A percentile compares a stretch with the other conserved stretches of the same genome.
phyloP scores from a whole-genome alignment of 257 asterid genomes.

The Solanum chmielewskii region DNA sequence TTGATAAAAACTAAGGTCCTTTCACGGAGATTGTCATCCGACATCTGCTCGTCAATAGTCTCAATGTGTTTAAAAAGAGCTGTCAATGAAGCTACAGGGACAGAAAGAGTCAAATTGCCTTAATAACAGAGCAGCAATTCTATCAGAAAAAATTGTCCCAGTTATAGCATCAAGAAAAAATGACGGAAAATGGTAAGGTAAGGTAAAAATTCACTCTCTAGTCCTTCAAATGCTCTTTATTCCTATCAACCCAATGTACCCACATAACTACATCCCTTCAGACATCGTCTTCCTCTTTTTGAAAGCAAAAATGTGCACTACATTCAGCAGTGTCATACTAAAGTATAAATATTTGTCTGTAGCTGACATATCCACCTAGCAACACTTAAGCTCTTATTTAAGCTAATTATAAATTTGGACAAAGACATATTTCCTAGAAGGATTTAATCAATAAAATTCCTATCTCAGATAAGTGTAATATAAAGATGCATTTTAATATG shows the following conservation, averaged over 20 bases:
- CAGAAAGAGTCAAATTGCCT: background rate
- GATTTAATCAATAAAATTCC: background rate
- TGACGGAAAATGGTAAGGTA: background rate
- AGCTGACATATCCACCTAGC: background rate
- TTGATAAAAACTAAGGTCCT: constrained; percentile 69
- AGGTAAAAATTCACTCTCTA: background rate
- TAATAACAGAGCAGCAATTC: background rate
- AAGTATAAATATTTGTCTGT: background rate
- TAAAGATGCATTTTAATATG: background rate
- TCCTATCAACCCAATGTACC: background rate
- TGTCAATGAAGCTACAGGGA: constrained; percentile 67
- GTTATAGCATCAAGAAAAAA: background rate
- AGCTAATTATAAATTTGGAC: background rate
- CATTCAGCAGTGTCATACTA: background rate
- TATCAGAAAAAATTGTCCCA: background rate
- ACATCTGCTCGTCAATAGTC: constrained; percentile 75
- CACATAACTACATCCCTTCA: background rate
- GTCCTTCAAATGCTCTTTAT: background rate
- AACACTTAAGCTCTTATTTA: background rate
- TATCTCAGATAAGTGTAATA: background rate
- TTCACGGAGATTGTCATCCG: constrained; percentile 91
- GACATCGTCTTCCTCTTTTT: background rate
- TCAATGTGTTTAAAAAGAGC: constrained; percentile 92
- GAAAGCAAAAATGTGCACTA: background rate
- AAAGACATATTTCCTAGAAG: background rate